Evolutionary conservation across 116 monocot genomes (phyloP).

Genomic region (Phalaenopsis hybrid): DNA sequence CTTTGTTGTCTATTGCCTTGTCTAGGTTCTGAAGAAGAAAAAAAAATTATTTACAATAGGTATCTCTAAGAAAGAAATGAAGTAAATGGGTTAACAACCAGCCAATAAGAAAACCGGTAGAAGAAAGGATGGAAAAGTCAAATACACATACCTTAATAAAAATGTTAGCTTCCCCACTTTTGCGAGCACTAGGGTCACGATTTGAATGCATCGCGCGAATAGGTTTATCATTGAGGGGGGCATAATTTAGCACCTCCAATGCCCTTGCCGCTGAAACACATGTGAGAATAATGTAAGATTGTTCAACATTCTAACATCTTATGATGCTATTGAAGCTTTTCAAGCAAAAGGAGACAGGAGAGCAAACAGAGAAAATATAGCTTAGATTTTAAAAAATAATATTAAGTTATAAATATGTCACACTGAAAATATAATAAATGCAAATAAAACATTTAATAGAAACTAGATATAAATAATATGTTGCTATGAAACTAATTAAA

Average conservation of each 20-base stretch:
- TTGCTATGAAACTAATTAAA: too few relatives aligned
- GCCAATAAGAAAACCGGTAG: background rate
- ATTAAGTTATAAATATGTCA: background rate
- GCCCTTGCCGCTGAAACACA: constrained; percentile 18
- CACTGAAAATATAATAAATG: background rate
- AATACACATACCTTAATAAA: constrained; percentile 18
- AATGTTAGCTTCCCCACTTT: constrained; percentile 26
- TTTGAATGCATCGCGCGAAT: constrained; percentile 26
- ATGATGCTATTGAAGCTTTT: background rate
- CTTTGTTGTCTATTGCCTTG: constrained; percentile 28
- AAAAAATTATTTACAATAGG: background rate
- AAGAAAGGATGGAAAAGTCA: background rate
- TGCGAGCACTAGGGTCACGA: constrained; percentile 27
- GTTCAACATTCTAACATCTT: background rate
- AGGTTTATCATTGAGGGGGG: constrained; percentile 22
- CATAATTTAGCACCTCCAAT: constrained; percentile 19
- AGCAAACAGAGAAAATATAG: background rate
- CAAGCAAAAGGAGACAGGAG: background rate
- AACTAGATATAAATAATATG: too few relatives aligned
- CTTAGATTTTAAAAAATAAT: background rate
- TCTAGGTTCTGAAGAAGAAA: constrained; percentile 20
- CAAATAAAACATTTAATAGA: background rate
- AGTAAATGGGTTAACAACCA: background rate
- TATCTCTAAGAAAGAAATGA: background rate
- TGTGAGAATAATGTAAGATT: background rate